phyloP scores from a whole-genome alignment of 2,329 filamentous ascomycete species.

The Colletotrichum plurivorum region DNA sequence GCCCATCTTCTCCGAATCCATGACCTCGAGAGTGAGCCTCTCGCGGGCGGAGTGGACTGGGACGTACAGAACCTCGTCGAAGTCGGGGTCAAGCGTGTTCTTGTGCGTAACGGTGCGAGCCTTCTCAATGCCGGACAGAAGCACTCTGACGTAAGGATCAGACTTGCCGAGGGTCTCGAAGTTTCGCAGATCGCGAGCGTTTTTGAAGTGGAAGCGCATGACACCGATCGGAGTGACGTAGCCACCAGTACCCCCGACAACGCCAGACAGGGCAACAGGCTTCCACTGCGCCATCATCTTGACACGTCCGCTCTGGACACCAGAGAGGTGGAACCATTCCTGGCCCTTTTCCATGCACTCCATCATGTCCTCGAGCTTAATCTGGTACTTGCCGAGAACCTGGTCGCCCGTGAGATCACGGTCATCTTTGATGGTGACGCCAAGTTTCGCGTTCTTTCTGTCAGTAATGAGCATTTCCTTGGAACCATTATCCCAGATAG shows the following conservation, averaged over 20 bases:
- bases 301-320: slow-evolving; percentile 84
- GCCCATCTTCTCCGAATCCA: slow-evolving; percentile 94
- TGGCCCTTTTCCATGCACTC: slow-evolving; percentile 92
- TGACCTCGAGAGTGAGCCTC: slow-evolving; percentile 89
- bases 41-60: slow-evolving; percentile 90
- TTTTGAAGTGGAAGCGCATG: slow-evolving; percentile 92
- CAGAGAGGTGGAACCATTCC: slow-evolving; percentile 94
- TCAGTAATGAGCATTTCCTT: slow-evolving; percentile 98
- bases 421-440: slow-evolving; percentile 95
- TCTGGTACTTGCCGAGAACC: slow-evolving; percentile 91
- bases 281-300: slow-evolving; percentile 97
- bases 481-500: slow-evolving; percentile 92
- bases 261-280: slow-evolving; percentile 87
- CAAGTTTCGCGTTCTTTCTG: slow-evolving; percentile 89
- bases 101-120: slow-evolving; percentile 94
- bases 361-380: slow-evolving; percentile 94
- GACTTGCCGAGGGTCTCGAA: slow-evolving; percentile 97
- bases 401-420: slow-evolving; percentile 88
- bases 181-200: slow-evolving; percentile 87
- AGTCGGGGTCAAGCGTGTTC: slow-evolving; percentile 95
- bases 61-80: slow-evolving; percentile 95
- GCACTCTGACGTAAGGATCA: slow-evolving; percentile 90
- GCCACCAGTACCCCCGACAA: slow-evolving; percentile 82
- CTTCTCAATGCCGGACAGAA: slow-evolving; percentile 92
- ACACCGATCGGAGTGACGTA: slow-evolving; percentile 96